phyloP scores from a whole-genome alignment of 139 green algal species.

The Raphidocelis subcapitata region DNA sequence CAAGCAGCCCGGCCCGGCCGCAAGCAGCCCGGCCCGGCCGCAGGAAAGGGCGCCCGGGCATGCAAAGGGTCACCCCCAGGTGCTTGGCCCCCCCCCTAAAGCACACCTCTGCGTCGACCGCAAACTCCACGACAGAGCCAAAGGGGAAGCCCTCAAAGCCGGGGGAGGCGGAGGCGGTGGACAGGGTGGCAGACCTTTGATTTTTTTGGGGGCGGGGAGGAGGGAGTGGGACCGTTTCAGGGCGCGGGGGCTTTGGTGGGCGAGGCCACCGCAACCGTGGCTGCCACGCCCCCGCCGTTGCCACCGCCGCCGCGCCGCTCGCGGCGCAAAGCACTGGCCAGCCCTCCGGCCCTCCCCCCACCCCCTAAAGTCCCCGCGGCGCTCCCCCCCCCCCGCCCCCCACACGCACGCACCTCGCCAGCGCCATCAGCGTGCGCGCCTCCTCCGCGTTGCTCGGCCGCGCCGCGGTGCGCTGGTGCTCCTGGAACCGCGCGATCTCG shows the following conservation, averaged over 20 bases:
- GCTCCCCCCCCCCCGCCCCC: too few relatives aligned
- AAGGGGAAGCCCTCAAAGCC: conserved; percentile 61
- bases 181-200: conserved; percentile 63
- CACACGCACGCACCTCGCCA: conserved; percentile 49
- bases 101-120: conserved; percentile 33
- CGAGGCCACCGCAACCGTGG: too few relatives aligned
- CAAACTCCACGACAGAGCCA: conserved; percentile 73
- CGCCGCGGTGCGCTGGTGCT: conserved; percentile 46
- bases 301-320: not conserved
- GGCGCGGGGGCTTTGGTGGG: too few relatives aligned
- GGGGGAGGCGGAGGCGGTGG: conserved; percentile 51
- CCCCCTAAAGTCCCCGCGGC: too few relatives aligned
- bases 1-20: too few relatives aligned
- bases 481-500: conserved; percentile 48
- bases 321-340: not conserved
- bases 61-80: too few relatives aligned
- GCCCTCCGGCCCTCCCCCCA: too few relatives aligned
- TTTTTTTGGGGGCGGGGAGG: too few relatives aligned
- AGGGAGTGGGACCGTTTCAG: not conserved
- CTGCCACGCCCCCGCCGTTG: too few relatives aligned
- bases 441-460: conserved; percentile 57
- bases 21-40: too few relatives aligned
- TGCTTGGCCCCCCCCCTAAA: too few relatives aligned
- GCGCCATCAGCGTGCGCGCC: conserved; percentile 62
- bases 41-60: too few relatives aligned